Evolutionary conservation across 331 rosid species (phyloP), one percentile per base, ranked within the genome.

Genomic region (Cydonia oblonga): DNA sequence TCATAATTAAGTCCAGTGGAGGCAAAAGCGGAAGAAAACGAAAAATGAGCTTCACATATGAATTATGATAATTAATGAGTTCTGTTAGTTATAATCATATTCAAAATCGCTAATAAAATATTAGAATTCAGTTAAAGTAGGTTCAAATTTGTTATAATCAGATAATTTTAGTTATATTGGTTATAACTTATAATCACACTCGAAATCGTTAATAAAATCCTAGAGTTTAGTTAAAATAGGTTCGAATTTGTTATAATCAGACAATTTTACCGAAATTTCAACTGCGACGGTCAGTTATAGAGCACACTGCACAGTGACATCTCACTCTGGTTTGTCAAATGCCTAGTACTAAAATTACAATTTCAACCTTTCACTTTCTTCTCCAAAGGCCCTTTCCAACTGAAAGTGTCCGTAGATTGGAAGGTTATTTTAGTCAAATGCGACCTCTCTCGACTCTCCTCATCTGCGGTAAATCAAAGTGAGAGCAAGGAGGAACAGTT

Each of bases 391-490:
- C 3, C 16, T 7, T 6, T 29, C 44, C 60, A 68, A 11, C 26
- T 1, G 57, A 20, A 19, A n/a, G 15, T 54, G 2, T 4, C 20
- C 0, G 57, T 13, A 44, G 9, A 44, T 23, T 58, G 2, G 16
- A 64, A 59, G 76, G 79, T 6, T 69, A 69, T 2, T 69, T 63
- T 74, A 12, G 80, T 80, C 56, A 75, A 33, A 51, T 24, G 3
- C 5, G 6, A 26, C 42, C 42, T 38, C 58, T 46, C 60, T 51
- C 74, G 5, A 18, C 61, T 49, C 25, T 24, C 58, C 18, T 42
- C 24, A 8, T n/a, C 30, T 33, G 46, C 30, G 57, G 54, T 20
- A 28, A 58, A 44, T 68, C 20, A 46, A 1, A 5, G 25, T 5
- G 53, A 6, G 7, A 15, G 53, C 9, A 16, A 46, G n/a, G 53